Percentiles rank a stretch among this genome's conserved stretches.
Conservation (phyloP, 2,329 filamentous ascomycete species). For the Alternaria arborescens region DNA sequence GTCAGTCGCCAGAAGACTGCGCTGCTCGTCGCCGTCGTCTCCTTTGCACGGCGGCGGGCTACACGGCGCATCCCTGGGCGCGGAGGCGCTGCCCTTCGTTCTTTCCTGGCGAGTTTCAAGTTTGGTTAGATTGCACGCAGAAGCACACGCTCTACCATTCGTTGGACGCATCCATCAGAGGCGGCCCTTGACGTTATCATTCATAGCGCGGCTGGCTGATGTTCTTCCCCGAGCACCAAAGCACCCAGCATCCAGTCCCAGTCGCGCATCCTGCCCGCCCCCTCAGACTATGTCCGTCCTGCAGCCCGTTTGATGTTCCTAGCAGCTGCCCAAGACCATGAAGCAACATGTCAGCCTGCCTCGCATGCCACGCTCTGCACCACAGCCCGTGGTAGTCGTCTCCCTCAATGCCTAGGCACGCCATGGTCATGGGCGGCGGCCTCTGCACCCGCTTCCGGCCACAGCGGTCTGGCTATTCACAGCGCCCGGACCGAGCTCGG, state of each 20-base stretch:
- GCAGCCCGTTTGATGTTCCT: slow-evolving; percentile 15
- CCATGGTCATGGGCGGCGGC: slow-evolving; percentile 13
- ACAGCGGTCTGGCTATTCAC: slow-evolving; percentile 15
- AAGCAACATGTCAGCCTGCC: slow-evolving; percentile 6
- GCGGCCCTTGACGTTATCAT: slow-evolving; percentile 33
- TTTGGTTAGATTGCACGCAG: slow-evolving; percentile 46
- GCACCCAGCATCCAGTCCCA: slow-evolving; percentile 21
- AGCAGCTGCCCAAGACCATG: slow-evolving; percentile 1
- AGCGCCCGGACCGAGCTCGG: slow-evolving; percentile 11
- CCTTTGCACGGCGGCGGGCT: slow-evolving; percentile 8
- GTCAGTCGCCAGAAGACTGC: neutral
- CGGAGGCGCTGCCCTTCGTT: slow-evolving; percentile 22
- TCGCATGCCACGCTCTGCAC: slow-evolving; percentile 14
- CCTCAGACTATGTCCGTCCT: slow-evolving; percentile 4
- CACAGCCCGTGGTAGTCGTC: slow-evolving; percentile 4
- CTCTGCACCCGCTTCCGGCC: slow-evolving; percentile 23
- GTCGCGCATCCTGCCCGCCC: slow-evolving; percentile 15
- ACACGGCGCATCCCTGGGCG: slow-evolving; percentile 20
- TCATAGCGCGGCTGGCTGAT: slow-evolving; percentile 34
- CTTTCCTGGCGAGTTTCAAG: slow-evolving; percentile 41
- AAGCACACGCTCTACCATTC: slow-evolving; percentile 34
- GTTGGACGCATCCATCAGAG: slow-evolving; percentile 29
- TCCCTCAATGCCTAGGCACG: slow-evolving; percentile 9
- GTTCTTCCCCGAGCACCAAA: slow-evolving; percentile 18
- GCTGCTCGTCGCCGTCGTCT: neutral